These are phyloP conservation scores for Pleoardoris graminearum DNA, from an alignment of 2,329 filamentous ascomycete genomes.

Conservation along the genomic window DNA sequence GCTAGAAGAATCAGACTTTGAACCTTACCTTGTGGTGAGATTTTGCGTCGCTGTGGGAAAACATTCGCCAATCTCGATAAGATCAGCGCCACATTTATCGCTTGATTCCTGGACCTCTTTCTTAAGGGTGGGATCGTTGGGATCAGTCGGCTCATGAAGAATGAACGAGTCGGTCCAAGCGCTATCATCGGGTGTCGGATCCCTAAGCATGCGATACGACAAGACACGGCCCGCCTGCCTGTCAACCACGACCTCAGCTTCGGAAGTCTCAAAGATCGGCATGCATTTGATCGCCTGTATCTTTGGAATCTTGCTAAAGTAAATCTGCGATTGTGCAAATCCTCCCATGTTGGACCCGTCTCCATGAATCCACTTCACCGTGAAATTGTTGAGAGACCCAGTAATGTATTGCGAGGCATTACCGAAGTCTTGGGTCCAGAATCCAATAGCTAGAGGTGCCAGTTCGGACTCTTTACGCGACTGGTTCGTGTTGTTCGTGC, in stretches of 20 bases:
- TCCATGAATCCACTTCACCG: conserved; percentile 15
- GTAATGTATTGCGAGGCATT: background rate
- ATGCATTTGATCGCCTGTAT: conserved; percentile 17
- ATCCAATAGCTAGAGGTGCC: conserved; percentile 6
- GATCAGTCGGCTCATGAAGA: conserved; percentile 8
- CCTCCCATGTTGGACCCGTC: background rate
- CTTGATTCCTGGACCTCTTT: background rate
- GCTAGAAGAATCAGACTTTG: background rate
- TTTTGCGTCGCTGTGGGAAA: background rate
- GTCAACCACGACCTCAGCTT: conserved; percentile 14
- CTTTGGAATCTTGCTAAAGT: conserved; percentile 11
- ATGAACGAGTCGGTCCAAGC: conserved; percentile 17
- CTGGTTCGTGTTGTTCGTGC: conserved; percentile 8
- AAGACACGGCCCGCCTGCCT: conserved; percentile 10
- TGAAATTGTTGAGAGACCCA: conserved; percentile 12
- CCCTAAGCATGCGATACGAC: conserved; percentile 8
- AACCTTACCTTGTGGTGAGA: conserved; percentile 13
- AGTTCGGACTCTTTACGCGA: background rate
- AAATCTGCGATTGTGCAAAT: background rate
- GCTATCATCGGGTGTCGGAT: conserved; percentile 1
- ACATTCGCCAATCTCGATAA: background rate
- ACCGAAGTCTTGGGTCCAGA: conserved; percentile 14
- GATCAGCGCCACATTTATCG: background rate
- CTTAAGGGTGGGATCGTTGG: background rate
- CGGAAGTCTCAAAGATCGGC: conserved; percentile 16